Percentiles rank a stretch among this genome's conserved stretches.
Evolutionary conservation across 2,329 filamentous ascomycete species (phyloP).

Genomic region (Seiridium cupressi): DNA sequence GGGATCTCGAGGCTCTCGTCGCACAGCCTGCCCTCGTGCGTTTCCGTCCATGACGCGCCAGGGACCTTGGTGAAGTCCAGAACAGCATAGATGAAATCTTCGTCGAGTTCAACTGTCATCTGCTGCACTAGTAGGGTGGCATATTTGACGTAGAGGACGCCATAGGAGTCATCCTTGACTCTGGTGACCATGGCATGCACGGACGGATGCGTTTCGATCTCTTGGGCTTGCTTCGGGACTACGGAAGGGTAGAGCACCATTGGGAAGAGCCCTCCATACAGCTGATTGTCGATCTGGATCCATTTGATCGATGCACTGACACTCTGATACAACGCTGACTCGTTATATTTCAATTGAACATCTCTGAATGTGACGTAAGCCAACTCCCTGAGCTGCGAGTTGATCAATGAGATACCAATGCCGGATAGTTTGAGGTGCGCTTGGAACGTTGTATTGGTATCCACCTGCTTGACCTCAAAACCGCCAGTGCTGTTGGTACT

Average conservation of each 20-base stretch:
- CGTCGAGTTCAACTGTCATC: slow-evolving; percentile 96
- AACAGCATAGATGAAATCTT: slow-evolving; percentile 96
- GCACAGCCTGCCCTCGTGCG: slow-evolving; percentile 78
- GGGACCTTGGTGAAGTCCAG: slow-evolving; percentile 93
- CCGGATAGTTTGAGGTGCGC: slow-evolving; percentile 87
- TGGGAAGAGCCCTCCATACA: slow-evolving; percentile 97
- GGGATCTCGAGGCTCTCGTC: slow-evolving; percentile 90
- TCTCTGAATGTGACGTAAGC: slow-evolving; percentile 93
- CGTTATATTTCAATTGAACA: slow-evolving; percentile 85
- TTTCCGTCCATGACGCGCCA: slow-evolving; percentile 80
- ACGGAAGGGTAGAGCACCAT: slow-evolving; percentile 97
- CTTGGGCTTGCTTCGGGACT: slow-evolving; percentile 92
- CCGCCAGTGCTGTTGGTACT: slow-evolving; percentile 59
- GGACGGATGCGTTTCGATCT: slow-evolving; percentile 94
- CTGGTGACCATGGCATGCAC: slow-evolving; percentile 88
- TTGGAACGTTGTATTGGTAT: slow-evolving; percentile 84
- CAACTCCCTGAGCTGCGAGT: slow-evolving; percentile 85
- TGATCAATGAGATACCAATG: slow-evolving; percentile 90
- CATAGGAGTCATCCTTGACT: slow-evolving; percentile 98
- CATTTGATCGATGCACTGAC: slow-evolving; percentile 90
- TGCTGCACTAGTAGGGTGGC: slow-evolving; percentile 91
- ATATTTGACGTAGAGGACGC: slow-evolving; percentile 98
- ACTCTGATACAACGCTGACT: slow-evolving; percentile 92
- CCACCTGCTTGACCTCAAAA: slow-evolving; percentile 92
- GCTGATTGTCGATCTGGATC: slow-evolving; percentile 98